Base-by-base conservation (phyloP, 176 grass and related monocot species). In the Pharus latifolius region DNA sequence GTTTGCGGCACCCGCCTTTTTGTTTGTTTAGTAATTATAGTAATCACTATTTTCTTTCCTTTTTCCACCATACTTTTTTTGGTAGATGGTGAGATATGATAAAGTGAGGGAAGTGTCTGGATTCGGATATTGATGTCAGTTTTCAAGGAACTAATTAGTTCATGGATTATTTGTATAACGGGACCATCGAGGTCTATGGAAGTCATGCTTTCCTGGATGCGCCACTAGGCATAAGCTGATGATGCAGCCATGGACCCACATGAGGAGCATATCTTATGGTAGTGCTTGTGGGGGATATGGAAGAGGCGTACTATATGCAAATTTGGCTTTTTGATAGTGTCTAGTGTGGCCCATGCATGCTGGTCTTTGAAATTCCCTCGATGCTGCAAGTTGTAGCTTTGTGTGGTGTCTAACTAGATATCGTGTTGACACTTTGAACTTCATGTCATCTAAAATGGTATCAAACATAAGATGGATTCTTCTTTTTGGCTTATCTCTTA, bases 221-320 rank as follows among this genome's bases (percentile, higher is more conserved):
- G 0, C 68, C 61, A 54, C 51, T 78, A 51, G 38, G 13, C 52
- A 60, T 58, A 67, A 78, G 60, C 27, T 75, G 63, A 60, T 75
- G 22, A n/a, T 31, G 38, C 30, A 47, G 44, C 34, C 32, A 65
- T 59, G 42, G n/a, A 28, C 42, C 9, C 25, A 62, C 66, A 43
- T n/a, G 24, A 49, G 38, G 2, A 11, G 22, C 65, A 42, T 28
- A 56, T 44, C 67, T 73, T 64, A 49, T 27, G 46, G 48, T 56
- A 62, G 19, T 67, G 61, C 61, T 74, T 74, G 6, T 47, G 60
- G 29, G n/a, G 65, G 45, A 72, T 73, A 27, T 42, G 46, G 22
- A 70, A 64, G 15, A 60, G 46, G 16, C 67, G 27, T 30, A 48
- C 34, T 54, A 5, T 65, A 66, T 17, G 29, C 35, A 67, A 53